Base-by-base conservation (phyloP, 2,329 filamentous ascomycete genomes). In the Neofusicoccum sp. region DNA sequence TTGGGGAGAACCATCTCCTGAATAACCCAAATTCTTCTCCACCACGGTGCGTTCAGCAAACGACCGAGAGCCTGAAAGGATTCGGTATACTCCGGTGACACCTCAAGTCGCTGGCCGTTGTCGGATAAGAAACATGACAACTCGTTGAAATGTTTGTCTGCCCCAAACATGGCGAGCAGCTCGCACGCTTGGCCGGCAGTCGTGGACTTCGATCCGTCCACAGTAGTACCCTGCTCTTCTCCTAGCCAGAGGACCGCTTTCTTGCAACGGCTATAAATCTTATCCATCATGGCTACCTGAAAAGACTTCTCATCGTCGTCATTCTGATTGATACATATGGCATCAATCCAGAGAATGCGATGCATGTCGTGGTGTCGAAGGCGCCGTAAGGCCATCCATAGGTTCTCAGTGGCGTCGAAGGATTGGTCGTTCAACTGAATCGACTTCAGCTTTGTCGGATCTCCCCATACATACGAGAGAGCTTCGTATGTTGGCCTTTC, bases 261-360 rank as follows among this genome's bases (percentile, higher is more conserved):
- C 3, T 14, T n/a, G 0, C 59, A 63, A 16, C 43, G 30, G 1
- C 20, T 26, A 65, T 71, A 75, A 38, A 76, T 72, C 3, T 70
- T 54, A 8, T 70, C 67, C 71, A 76, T 76, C 30, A 75, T 69
- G 3, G 64, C 66, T 4, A 76, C 70, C 62, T 75, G 73, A 24
- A 69, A 63, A 4, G 62, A 65, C 20, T 70, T 69, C 45, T 76
- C 73, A 4, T 56, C 45, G 20, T 64, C 47, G 61, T 74, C 67
- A 1, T 63, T 53, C 59, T 75, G 72, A 36, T 75, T 71, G 49
- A 76, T 75, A 44, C 71, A 69, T 6, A 68, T 26, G 16, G 62
- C 65, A 14, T 70, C 67, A 9, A 64, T 65, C 71, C 73, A 75
- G 20, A 74, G n/a, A 14, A 14, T 31, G 26, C 30, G 28, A 33